Evolutionary conservation across 257 asterid species (phyloP), one percentile per base, ranked within the genome.

Genomic region (Galeopsis tetrahit): DNA sequence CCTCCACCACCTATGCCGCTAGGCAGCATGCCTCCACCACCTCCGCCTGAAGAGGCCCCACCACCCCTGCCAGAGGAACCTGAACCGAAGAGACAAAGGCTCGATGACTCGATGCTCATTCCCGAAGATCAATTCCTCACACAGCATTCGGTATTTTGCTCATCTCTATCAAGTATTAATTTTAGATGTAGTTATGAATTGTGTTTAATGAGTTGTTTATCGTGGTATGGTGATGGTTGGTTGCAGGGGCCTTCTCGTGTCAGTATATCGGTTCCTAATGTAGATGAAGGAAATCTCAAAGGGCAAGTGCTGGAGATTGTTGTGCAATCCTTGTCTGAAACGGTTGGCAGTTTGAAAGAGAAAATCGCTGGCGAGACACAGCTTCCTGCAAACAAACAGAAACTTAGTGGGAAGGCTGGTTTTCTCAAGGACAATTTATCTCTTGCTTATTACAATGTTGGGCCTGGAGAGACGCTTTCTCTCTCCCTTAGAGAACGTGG

Each of bases 401-500:
- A 93, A 84, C 85, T 93, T 77, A 93, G 98, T 79, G 97, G 98
- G 77, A 93, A 89, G 82, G 96, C 98, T 72, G 98, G 98, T 66
- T 93, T 93, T 81, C 96, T 93, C 82, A 91, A 88, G 89, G 98
- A 93, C 79, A 93, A 93, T 78, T 77, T 91, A 36, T 89, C 98
- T 2, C 96, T 94, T 82, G 98, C 98, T 6, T 84, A 91, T 82
- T 94, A 94, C 85, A 94, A 94, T 75, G 83, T 91, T 77, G 83
- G 66, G 34, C 79, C 95, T 28, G 95, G 95, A 79, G 98, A 89
- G 51, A 31, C 87, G 6, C 89, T 94, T 28, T 68, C 86, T 51
- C 97, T 94, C 32, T 89, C 98, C 75, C 92, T 91, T 36, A 88
- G 97, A 80, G 98, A 94, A 72, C 98, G 98, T 83, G 98, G 97